Conservation (phyloP, 1,139 yeast species). For the Blastobotrys raffinosifermentans region DNA sequence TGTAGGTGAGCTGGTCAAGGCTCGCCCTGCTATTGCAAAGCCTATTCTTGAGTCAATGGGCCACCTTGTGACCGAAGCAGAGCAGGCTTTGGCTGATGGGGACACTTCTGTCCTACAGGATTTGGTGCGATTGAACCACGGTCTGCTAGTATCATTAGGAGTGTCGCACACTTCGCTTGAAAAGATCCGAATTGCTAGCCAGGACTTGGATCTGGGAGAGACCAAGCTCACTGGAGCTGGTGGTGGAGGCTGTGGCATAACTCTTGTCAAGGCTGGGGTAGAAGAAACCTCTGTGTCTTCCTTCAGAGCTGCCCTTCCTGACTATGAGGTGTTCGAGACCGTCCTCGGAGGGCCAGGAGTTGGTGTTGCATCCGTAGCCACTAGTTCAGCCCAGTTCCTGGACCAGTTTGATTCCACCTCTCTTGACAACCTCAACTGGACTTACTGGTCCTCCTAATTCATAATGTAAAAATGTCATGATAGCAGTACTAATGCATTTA, state of each 20-base stretch:
- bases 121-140: slow-evolving; percentile 81
- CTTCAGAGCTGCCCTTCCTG: slow-evolving; percentile 34
- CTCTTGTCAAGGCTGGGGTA: slow-evolving; percentile 53
- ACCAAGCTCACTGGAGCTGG: slow-evolving; percentile 98
- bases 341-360: slow-evolving; percentile 88
- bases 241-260: slow-evolving; percentile 98
- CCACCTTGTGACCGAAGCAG: slow-evolving; percentile 56
- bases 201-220: slow-evolving; percentile 61
- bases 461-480: too few relatives aligned
- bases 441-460: too few relatives aligned
- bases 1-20: slow-evolving; percentile 53
- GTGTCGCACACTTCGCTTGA: slow-evolving; percentile 92
- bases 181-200: slow-evolving; percentile 57
- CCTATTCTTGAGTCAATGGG: slow-evolving; percentile 52
- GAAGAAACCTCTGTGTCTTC: slow-evolving; percentile 33
- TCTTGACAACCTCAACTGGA: neutral
- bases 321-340: slow-evolving; percentile 74
- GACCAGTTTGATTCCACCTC: neutral
- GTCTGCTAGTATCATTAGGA: slow-evolving; percentile 75
- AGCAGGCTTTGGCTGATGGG: slow-evolving; percentile 30
- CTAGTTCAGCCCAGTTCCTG: neutral
- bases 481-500: too few relatives aligned
- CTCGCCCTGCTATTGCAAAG: slow-evolving; percentile 49
- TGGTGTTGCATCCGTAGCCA: slow-evolving; percentile 33
- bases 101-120: slow-evolving; percentile 40